A percentile compares a stretch with the other conserved stretches of the same genome.
Evolutionary conservation across 179 eudicot species (phyloP).

Genomic region (Camellia oleifera): DNA sequence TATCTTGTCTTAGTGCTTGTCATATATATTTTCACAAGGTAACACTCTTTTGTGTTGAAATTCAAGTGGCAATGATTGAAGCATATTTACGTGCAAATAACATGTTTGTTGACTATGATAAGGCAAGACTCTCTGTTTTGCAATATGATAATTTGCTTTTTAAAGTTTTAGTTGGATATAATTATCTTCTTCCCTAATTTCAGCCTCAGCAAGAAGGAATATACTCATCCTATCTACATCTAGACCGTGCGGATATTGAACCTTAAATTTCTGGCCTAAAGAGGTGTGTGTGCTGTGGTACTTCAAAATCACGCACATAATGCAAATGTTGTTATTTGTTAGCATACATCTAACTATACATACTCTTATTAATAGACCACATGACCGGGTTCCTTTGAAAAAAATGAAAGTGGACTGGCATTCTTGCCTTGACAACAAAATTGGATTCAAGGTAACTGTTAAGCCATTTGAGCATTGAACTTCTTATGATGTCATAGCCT

Average conservation of each 20-base stretch:
- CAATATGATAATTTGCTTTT: not conserved
- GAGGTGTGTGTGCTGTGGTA: slow-evolving; percentile 26
- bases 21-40: not conserved
- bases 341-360: not conserved
- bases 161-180: not conserved
- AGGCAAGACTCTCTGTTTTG: slow-evolving; percentile 23
- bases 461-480: not conserved
- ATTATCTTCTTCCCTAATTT: slow-evolving; percentile 2
- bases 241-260: slow-evolving; percentile 41
- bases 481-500: not conserved
- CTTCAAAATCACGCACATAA: not conserved
- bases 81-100: slow-evolving; percentile 53
- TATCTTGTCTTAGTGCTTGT: not conserved
- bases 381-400: slow-evolving; percentile 49
- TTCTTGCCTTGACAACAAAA: slow-evolving; percentile 50
- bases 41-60: not conserved
- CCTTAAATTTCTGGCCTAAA: slow-evolving; percentile 53
- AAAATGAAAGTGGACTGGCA: slow-evolving; percentile 56
- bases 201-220: slow-evolving; percentile 49
- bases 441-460: slow-evolving; percentile 43
- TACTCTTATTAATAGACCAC: slow-evolving; percentile 33
- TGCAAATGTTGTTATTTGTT: not conserved
- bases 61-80: slow-evolving; percentile 53
- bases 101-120: slow-evolving; percentile 50
- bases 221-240: slow-evolving; percentile 41